phyloP scores from a whole-genome alignment of 2,329 filamentous ascomycete genomes.

The Thelonectria olida region DNA sequence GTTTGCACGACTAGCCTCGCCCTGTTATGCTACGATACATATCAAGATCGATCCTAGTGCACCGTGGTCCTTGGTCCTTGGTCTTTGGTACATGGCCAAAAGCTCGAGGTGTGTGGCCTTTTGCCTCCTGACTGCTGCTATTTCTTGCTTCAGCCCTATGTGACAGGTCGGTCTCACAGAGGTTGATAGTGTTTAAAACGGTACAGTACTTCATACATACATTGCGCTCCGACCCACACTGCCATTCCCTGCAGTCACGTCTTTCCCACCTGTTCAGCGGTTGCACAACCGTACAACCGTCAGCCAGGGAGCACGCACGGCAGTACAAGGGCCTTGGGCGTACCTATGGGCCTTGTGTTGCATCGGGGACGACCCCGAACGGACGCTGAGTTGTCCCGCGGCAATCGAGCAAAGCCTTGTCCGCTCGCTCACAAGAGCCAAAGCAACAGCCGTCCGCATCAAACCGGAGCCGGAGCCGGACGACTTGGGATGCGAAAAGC shows the following conservation, averaged over 20 bases:
- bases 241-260: background rate
- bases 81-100: background rate
- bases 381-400: constrained; percentile 33
- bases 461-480: constrained; percentile 26
- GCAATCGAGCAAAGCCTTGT: constrained; percentile 10
- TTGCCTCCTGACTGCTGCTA: background rate
- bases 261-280: background rate
- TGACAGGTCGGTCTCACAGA: constrained; percentile 24
- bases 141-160: constrained; percentile 19
- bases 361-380: constrained; percentile 24
- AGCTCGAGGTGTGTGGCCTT: constrained; percentile 1
- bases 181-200: constrained; percentile 2
- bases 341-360: constrained; percentile 11
- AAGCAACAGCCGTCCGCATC: constrained; percentile 2
- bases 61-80: constrained; percentile 13
- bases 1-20: constrained; percentile 35
- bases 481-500: constrained; percentile 11
- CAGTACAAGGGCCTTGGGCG: background rate
- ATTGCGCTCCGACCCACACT: background rate
- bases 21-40: constrained; percentile 25
- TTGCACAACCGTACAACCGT: constrained; percentile 4
- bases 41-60: constrained; percentile 34
- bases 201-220: background rate
- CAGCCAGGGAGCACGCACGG: background rate
- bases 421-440: constrained; percentile 4